These are phyloP conservation scores for Monosiga brevicollis DNA, from an alignment of 78 protist species.

Conservation along the genomic window DNA sequence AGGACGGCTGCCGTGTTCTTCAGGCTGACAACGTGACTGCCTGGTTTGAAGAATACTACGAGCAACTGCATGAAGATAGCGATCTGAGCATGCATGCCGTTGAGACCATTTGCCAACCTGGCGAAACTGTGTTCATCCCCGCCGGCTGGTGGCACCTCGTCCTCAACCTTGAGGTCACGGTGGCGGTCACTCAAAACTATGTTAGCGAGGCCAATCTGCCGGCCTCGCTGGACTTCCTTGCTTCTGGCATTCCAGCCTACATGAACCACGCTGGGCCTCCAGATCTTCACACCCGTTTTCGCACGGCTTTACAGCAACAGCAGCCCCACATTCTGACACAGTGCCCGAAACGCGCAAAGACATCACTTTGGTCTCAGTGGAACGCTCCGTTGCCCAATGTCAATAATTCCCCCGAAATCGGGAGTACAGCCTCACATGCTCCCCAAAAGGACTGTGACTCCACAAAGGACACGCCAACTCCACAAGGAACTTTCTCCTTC, in stretches of 20 bases:
- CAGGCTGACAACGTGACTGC: conserved; percentile 14
- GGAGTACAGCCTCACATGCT: too few relatives aligned
- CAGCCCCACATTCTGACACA: background rate
- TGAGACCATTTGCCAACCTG: conserved; percentile 7
- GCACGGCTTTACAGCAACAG: background rate
- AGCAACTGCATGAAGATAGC: background rate
- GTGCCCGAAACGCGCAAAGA: too few relatives aligned
- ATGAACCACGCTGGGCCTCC: background rate
- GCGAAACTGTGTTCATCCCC: conserved; percentile 43
- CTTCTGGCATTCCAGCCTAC: background rate
- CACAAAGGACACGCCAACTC: too few relatives aligned
- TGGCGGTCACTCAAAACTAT: conserved; percentile 50
- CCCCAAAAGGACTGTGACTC: too few relatives aligned
- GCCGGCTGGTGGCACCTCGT: conserved; percentile 42
- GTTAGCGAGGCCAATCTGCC: background rate
- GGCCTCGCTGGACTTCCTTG: background rate
- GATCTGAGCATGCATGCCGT: too few relatives aligned
- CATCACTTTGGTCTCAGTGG: too few relatives aligned
- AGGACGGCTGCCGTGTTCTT: conserved; percentile 5
- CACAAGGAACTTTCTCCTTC: too few relatives aligned
- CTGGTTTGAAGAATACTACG: conserved; percentile 22
- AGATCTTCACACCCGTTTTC: background rate
- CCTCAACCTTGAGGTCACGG: conserved; percentile 29
- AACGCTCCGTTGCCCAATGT: too few relatives aligned
- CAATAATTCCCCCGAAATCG: too few relatives aligned